phyloP scores from a whole-genome alignment of 73 alveolate species.

The Tetrahymena borealis region DNA sequence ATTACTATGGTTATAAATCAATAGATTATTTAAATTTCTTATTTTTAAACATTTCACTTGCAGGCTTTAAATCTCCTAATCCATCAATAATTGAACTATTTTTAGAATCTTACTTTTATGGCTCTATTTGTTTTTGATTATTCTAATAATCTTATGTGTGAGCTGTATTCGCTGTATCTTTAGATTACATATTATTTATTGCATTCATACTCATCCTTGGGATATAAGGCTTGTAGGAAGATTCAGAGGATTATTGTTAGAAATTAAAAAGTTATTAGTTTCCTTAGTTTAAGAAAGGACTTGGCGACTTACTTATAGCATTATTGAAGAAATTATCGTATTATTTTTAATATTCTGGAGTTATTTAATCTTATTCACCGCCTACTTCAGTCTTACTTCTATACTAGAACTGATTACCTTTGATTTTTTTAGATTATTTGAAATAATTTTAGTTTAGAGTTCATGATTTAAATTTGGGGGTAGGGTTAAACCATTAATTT shows the following conservation, averaged over 20 bases:
- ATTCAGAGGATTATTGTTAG: background rate
- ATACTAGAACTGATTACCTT: background rate
- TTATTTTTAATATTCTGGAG: background rate
- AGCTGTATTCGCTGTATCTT: background rate
- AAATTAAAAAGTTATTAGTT: background rate
- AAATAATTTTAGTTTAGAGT: background rate
- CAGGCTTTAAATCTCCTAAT: background rate
- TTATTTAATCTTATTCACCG: background rate
- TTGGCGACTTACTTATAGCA: no score
- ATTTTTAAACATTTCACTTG: background rate
- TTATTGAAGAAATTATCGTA: background rate
- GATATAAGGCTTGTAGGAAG: background rate
- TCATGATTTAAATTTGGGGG: no score
- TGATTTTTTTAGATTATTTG: background rate
- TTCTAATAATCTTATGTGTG: background rate
- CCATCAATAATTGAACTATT: background rate
- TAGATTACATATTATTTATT: background rate
- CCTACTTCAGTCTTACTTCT: background rate
- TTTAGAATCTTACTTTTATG: no score
- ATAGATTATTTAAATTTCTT: no score
- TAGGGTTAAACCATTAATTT: no score
- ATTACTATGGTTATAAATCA: background rate
- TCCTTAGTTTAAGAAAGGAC: background rate
- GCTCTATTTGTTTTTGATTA: no score
- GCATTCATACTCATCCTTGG: background rate